Conservation (phyloP, 208 protist species). For the Crithidia fasciculata region DNA sequence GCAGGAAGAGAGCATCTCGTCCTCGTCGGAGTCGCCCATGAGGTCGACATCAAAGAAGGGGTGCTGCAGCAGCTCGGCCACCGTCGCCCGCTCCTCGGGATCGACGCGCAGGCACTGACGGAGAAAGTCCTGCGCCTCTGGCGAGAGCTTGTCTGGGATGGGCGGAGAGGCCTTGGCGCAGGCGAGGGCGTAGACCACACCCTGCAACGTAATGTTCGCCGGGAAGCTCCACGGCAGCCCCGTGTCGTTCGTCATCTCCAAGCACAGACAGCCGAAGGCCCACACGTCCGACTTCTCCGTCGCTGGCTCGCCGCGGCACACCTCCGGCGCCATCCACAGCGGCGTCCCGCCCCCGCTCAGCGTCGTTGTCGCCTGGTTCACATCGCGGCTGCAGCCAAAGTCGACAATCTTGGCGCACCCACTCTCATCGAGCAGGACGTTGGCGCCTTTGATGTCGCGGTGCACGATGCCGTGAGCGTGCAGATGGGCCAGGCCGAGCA, state of each 20-base stretch:
- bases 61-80: conserved; percentile 73
- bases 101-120: conserved; percentile 60
- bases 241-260: conserved; percentile 82
- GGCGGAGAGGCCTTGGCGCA: conserved; percentile 57
- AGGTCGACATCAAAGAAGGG: conserved; percentile 71
- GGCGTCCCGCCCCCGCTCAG: conserved; percentile 64
- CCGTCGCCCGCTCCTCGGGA: conserved; percentile 61
- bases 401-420: conserved; percentile 93
- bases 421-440: conserved; percentile 87
- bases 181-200: conserved; percentile 69
- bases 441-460: conserved; percentile 92
- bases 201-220: conserved; percentile 55
- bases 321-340: conserved; percentile 87
- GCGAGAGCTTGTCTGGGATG: conserved; percentile 64
- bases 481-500: conserved; percentile 74
- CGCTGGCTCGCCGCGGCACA: conserved; percentile 71
- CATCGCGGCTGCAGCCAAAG: conserved; percentile 90
- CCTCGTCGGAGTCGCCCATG: conserved; percentile 45
- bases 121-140: conserved; percentile 72
- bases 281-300: conserved; percentile 84
- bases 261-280: conserved; percentile 79
- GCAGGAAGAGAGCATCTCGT: conserved; percentile 51
- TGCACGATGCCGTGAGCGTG: conserved; percentile 86
- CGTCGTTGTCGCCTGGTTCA: conserved; percentile 54
- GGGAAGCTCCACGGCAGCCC: conserved; percentile 74